Base-by-base conservation (phyloP, 371 early-diverging fungal species). In the Lichtheimia ornata region DNA sequence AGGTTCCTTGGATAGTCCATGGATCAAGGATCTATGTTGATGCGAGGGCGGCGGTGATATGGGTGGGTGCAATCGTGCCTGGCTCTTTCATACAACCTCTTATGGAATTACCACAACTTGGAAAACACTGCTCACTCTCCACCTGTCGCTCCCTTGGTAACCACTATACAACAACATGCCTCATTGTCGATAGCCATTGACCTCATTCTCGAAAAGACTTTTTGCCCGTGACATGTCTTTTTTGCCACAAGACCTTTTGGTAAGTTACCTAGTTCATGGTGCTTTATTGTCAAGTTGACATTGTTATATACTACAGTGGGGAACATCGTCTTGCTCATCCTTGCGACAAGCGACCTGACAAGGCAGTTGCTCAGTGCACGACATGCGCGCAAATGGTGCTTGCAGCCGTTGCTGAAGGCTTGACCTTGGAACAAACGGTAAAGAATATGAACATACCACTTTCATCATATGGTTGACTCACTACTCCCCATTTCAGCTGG, bases 211-310 rank as follows among this genome's bases (percentile, higher is more conserved):
- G n/a, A 18, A 45, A n/a, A 56, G 57, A 56, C 47, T 56, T 56
- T 27, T 56, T 56, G n/a, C 57, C 57, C 2, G 42, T 56, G 17
- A 56, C 57, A 41, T 56, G 57, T 25, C 57, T 28, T 9, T 56
- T 56, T 25, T 56, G 57, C 25, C 43, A 56, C 18, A 28, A 44
- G 57, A 56, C 57, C 4, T 56, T 56, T 42, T 56, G 57, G 57
- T 56, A 56, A 47, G 2, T 47, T 18, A 0, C 11, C 1, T 13
- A 0, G 22, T 47, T 5, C 45, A 45, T 5, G 5, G 4, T 47
- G 22, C 17, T 22, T 7, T 18, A 47, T 47, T 18, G 6, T n/a
- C 15, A 47, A 47, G 47, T 6, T 47, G n/a, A n/a, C 47, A 17
- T 47, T 47, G 45, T 4, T 18, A n/a, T 18, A 47, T 18, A 22